Evolutionary conservation across 2,329 filamentous ascomycete genomes (phyloP).

Genomic region (Nemania sp.): DNA sequence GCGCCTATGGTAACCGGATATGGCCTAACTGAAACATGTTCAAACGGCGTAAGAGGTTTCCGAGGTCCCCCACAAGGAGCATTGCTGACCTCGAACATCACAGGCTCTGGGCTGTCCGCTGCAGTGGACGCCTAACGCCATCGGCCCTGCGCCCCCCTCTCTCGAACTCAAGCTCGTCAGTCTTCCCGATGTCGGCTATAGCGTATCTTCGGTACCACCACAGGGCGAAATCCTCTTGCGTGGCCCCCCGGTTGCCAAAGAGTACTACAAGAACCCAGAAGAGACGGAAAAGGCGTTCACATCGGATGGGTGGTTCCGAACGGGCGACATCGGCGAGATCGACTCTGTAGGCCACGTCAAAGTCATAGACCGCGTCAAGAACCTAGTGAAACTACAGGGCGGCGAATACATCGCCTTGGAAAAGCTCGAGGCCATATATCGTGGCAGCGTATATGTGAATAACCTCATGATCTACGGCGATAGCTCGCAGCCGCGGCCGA

Average conservation of each 20-base stretch:
- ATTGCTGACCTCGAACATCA: constrained; percentile 5
- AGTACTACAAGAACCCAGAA: constrained; percentile 84
- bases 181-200: constrained; percentile 86
- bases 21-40: constrained; percentile 90
- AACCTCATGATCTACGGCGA: constrained; percentile 91
- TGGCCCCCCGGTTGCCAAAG: constrained; percentile 72
- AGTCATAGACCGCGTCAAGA: constrained; percentile 97
- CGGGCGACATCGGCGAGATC: constrained; percentile 93
- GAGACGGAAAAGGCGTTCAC: constrained; percentile 81
- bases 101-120: constrained; percentile 76
- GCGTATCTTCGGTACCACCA: constrained; percentile 71
- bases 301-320: constrained; percentile 93
- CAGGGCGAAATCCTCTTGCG: constrained; percentile 94
- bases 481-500: constrained; percentile 72
- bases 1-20: constrained; percentile 95
- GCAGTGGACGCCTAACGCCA: constrained; percentile 76
- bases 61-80: neutral
- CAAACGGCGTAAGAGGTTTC: constrained; percentile 62
- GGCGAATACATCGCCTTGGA: constrained; percentile 97
- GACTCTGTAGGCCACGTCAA: constrained; percentile 77
- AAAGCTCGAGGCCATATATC: constrained; percentile 91
- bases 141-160: constrained; percentile 77
- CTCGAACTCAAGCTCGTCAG: constrained; percentile 93
- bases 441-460: constrained; percentile 74
- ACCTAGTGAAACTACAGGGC: constrained; percentile 91